Evolutionary conservation across 495 filamentous ascomycete genomes (phyloP).

Genomic region (Daldinia grandis): DNA sequence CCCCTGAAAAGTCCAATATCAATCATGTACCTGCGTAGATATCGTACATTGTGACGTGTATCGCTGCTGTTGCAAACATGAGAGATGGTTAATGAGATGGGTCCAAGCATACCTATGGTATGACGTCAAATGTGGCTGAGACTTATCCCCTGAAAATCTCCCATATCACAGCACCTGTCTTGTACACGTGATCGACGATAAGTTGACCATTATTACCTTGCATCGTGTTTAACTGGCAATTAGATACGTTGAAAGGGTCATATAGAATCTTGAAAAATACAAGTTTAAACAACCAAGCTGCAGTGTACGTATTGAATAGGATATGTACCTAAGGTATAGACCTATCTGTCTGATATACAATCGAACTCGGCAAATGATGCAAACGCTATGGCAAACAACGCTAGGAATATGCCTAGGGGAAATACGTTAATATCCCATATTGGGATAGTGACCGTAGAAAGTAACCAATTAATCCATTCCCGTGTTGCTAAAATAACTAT

Average conservation of each 20-base stretch:
- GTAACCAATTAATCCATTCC: background rate
- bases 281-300: background rate
- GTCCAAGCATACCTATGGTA: background rate
- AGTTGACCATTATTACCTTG: background rate
- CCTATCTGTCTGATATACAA: conserved; percentile 25
- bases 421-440: background rate
- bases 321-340: background rate
- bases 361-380: conserved; percentile 6
- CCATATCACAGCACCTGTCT: background rate
- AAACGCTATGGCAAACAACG: conserved; percentile 27
- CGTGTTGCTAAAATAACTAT: background rate
- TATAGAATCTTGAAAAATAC: background rate
- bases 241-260: background rate
- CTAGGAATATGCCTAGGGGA: conserved; percentile 21
- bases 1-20: conserved; percentile 12
- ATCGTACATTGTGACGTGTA: background rate
- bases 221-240: background rate
- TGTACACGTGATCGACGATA: background rate
- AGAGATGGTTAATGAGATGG: background rate
- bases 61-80: background rate
- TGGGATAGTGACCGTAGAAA: background rate
- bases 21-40: background rate
- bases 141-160: background rate
- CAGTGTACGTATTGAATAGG: conserved; percentile 13
- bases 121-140: conserved; percentile 10